Conservation (phyloP, 1,139 yeast species). For the Diutina rugosa region DNA sequence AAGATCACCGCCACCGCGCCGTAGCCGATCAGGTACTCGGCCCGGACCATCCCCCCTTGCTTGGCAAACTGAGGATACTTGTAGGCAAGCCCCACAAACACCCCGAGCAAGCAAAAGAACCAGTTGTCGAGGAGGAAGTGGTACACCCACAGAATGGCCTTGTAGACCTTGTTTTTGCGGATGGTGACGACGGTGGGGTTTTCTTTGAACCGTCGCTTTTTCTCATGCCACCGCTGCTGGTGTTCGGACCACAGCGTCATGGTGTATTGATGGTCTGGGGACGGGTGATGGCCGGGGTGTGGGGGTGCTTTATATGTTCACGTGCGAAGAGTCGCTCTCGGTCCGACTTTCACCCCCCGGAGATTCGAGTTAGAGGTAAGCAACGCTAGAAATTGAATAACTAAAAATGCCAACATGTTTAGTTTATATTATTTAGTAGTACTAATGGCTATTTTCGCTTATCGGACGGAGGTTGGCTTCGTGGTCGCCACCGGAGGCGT, state of each 20-base stretch:
- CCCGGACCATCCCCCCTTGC: conserved; percentile 65
- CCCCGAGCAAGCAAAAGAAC: conserved; percentile 65
- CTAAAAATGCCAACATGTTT: no score
- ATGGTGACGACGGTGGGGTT: background rate
- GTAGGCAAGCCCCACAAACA: conserved; percentile 62
- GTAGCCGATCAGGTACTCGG: conserved; percentile 66
- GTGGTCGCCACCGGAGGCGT: background rate
- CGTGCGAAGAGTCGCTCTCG: background rate
- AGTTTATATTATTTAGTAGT: no score
- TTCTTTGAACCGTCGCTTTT: background rate
- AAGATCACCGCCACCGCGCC: conserved; percentile 83
- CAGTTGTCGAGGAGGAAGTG: conserved; percentile 34
- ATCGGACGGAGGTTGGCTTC: background rate
- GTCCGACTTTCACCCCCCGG: background rate
- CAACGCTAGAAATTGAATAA: no score
- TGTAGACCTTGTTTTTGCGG: background rate
- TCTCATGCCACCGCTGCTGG: background rate
- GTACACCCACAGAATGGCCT: background rate
- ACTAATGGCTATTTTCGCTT: background rate
- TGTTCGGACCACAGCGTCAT: background rate
- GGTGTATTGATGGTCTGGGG: background rate
- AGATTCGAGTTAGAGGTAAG: no score
- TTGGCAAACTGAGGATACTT: conserved; percentile 75
- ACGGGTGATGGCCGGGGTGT: background rate
- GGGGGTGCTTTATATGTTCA: background rate